Base-by-base conservation (phyloP, 2,329 filamentous ascomycete species). In the Dryadomyces quercivorus region DNA sequence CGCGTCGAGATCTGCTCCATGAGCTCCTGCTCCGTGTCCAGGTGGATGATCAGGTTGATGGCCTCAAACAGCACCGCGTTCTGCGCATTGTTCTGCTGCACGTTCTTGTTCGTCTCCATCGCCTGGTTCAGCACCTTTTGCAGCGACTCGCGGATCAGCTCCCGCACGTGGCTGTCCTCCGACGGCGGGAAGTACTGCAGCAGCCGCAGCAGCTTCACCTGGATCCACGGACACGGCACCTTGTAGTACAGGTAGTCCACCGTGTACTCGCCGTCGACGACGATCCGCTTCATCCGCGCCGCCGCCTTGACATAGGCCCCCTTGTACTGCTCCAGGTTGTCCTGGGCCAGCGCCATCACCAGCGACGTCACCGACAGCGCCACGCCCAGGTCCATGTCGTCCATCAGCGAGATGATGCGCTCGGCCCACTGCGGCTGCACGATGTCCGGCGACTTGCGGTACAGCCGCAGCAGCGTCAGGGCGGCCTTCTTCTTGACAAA, bases 401-500 rank as follows among this genome's bases (percentile, higher is more conserved):
- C 93, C 91, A 98, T 96, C 45, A 98, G 76, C n/a, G 93, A 93
- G 66, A 98, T 93, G 66, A 98, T 95, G 52, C 93, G 83, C 73
- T 98, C 94, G 8, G 90, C 88, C 93, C 93, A 98, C 72, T 96
- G 91, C 34, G 89, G 86, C 65, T 95, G 91, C 22, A 98, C 87
- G 60, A 98, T 96, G 59, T 84, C 86, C 1, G 92, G 90, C 64
- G 91, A 84, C 72, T 98, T 98, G 62, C 93, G 87, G 70, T 97
- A 98, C 6, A 98, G 72, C 54, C 93, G 86, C 54, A 98, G 80
- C 40, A 98, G 77, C 0, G 93, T 98, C 52, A 98, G 75, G 7
- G 93, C 93, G 1, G 93, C 92, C 76, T 98, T 98, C 73, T 98
- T 98, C 78, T 98, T 98, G 57, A 98, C 93, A 62, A 98, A 98